Evolutionary conservation across 257 asterid genomes (phyloP).

Genomic region (Nemophila menziesii): DNA sequence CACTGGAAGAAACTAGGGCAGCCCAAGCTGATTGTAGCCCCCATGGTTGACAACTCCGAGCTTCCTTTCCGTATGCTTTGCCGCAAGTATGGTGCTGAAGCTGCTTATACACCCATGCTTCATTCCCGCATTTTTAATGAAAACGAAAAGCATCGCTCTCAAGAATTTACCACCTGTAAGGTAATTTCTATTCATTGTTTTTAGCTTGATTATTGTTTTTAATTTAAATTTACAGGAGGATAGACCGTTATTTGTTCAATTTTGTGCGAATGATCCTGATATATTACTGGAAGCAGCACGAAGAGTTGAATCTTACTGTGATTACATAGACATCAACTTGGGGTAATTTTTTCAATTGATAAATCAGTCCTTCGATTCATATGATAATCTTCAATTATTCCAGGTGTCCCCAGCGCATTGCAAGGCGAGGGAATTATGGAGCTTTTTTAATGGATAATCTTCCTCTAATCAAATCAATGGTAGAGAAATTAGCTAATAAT

Average conservation of each 20-base stretch:
- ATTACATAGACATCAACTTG: conserved; percentile 82
- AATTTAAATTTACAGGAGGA: conserved; percentile 54
- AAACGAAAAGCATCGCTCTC: conserved; percentile 60
- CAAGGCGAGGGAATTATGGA: conserved; percentile 82
- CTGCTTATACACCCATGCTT: conserved; percentile 97
- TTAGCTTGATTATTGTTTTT: conserved; percentile 1
- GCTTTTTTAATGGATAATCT: conserved; percentile 98
- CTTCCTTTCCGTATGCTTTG: conserved; percentile 90
- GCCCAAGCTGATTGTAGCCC: conserved; percentile 76
- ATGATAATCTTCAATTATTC: no score
- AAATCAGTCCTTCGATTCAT: no score
- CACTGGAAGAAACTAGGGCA: conserved; percentile 75
- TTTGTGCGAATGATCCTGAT: conserved; percentile 94
- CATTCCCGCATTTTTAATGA: conserved; percentile 80
- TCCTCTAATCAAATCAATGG: conserved; percentile 71
- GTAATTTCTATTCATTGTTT: conserved; percentile 21
- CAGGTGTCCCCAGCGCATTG: conserved; percentile 98
- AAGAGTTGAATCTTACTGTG: conserved; percentile 75
- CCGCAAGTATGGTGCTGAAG: conserved; percentile 86
- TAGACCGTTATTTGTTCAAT: conserved; percentile 93
- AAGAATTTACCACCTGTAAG: conserved; percentile 87
- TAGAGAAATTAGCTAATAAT: conserved; percentile 58
- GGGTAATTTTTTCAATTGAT: conserved; percentile 38
- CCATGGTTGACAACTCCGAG: conserved; percentile 98
- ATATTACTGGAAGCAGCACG: conserved; percentile 73